Evolutionary conservation across 2,329 filamentous ascomycete species (phyloP).

Genomic region (Annulohypoxylon truncatum): DNA sequence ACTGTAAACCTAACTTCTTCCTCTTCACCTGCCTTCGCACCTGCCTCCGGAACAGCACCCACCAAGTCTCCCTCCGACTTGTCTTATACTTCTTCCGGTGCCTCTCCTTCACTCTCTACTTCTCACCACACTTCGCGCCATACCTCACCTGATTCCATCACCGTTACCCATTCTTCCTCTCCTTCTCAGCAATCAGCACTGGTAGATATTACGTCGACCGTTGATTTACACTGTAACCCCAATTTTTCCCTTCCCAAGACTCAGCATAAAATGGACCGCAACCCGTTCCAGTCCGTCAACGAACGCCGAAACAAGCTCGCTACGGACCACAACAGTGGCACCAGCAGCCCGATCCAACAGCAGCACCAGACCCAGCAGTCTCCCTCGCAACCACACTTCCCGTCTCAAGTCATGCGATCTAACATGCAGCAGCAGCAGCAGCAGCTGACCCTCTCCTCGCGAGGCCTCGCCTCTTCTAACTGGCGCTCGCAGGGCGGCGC

Average conservation of each 20-base stretch:
- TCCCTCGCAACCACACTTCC: conserved; percentile 25
- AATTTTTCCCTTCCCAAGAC: conserved; percentile 35
- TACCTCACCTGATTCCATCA: conserved; percentile 43
- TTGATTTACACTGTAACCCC: conserved; percentile 40
- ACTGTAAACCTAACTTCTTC: conserved; percentile 15
- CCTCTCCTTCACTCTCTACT: conserved; percentile 45
- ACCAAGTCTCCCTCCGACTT: conserved; percentile 44
- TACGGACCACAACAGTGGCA: conserved; percentile 36
- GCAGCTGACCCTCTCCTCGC: conserved; percentile 22
- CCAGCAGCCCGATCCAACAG: conserved; percentile 27
- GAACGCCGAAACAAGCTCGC: conserved; percentile 45
- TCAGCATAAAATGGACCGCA: conserved; percentile 46
- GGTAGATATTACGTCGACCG: conserved; percentile 39
- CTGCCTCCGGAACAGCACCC: conserved; percentile 36
- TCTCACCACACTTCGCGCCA: conserved; percentile 46
- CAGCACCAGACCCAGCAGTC: conserved; percentile 17
- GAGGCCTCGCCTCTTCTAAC: conserved; percentile 48
- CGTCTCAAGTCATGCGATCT: conserved; percentile 35
- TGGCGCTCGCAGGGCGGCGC: conserved; percentile 43
- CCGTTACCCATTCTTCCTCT: conserved; percentile 19
- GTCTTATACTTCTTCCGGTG: conserved; percentile 48
- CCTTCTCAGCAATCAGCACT: conserved; percentile 40
- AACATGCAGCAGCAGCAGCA: conserved; percentile 35
- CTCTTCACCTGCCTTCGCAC: conserved; percentile 31
- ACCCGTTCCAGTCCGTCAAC: conserved; percentile 48